Evolutionary conservation across 306 rosid genomes (phyloP).

Genomic region (Oemleria cerasiformis): DNA sequence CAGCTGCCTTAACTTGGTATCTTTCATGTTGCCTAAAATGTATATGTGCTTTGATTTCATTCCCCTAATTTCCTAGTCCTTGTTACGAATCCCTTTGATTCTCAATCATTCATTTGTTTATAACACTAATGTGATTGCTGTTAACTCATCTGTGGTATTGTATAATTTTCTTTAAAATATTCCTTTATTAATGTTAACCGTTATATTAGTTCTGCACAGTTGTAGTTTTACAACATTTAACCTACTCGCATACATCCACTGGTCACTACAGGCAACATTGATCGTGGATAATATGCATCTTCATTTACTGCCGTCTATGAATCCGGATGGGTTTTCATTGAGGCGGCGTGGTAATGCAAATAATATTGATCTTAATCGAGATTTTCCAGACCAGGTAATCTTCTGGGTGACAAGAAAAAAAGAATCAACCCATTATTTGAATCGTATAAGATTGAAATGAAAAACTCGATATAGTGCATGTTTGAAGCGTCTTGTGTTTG

Average conservation of each 20-base stretch:
- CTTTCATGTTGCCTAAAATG: background rate
- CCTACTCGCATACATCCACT: conserved; percentile 20
- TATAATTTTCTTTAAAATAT: background rate
- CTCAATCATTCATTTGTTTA: background rate
- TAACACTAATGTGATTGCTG: background rate
- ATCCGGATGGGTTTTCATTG: conserved; percentile 89
- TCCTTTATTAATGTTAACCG: background rate
- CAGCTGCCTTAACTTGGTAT: background rate
- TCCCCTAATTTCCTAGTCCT: background rate
- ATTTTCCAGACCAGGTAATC: conserved; percentile 93
- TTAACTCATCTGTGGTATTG: too few relatives aligned
- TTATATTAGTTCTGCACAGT: conserved; percentile 7
- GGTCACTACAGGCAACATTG: conserved; percentile 54
- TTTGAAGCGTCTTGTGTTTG: background rate
- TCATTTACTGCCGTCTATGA: conserved; percentile 93
- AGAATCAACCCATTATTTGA: too few relatives aligned
- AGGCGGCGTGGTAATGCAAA: conserved; percentile 81
- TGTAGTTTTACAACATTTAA: conserved; percentile 16
- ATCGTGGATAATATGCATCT: conserved; percentile 87
- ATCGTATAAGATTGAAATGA: too few relatives aligned
- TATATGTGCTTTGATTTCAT: background rate
- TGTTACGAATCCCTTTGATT: background rate
- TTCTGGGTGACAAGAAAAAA: background rate
- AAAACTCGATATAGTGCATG: background rate
- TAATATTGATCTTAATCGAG: conserved; percentile 81